Base-by-base conservation (phyloP, 805 yeast species). In the Hanseniaspora pseudoguilliermondii region DNA sequence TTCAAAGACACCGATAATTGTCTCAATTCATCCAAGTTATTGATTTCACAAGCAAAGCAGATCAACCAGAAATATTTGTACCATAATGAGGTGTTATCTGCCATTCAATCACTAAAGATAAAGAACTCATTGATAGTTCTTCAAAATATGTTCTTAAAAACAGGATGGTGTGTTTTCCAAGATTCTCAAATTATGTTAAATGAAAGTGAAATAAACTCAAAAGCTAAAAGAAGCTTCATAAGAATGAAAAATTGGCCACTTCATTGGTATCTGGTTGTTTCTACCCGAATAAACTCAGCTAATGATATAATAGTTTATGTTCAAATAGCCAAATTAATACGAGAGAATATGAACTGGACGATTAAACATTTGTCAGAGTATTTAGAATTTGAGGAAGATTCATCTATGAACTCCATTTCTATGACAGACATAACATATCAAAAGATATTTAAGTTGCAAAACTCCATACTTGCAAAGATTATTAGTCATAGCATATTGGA, bases 401-500 rank as follows among this genome's bases (percentile, higher is more conserved):
- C 59, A 21, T 54, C 63, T 5, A 61, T 57, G 48, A 29, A 35
- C 8, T 18, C 21, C 21, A 42, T 41, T 29, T 38, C 49, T 2
- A 60, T 69, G 40, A 70, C 68, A 55, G 57, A 67, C 6, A 65
- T 69, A 50, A 67, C 69, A 0, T 69, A 68, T 49, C 68, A 65
- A 59, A 68, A 67, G 47, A 63, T 68, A 10, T 54, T 64, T 55
- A 59, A 62, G 11, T 54, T 69, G 52, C 67, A 67, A 54, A 65
- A 59, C 44, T 60, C 67, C 11, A 66, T 67, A 29, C 57, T 68
- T 41, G 65, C 67, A 39, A 67, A 62, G 56, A 68, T 69, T 29
- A 62, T 67, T 13, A 68, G 68, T 50, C 71, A 69, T 49, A 67
- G 65, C 66, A 60, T 69, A 34, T 65, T 69, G 44, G 72, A 69